Base-by-base conservation (phyloP, 768 basidiomycete species). In the Trametes cinnabarina region DNA sequence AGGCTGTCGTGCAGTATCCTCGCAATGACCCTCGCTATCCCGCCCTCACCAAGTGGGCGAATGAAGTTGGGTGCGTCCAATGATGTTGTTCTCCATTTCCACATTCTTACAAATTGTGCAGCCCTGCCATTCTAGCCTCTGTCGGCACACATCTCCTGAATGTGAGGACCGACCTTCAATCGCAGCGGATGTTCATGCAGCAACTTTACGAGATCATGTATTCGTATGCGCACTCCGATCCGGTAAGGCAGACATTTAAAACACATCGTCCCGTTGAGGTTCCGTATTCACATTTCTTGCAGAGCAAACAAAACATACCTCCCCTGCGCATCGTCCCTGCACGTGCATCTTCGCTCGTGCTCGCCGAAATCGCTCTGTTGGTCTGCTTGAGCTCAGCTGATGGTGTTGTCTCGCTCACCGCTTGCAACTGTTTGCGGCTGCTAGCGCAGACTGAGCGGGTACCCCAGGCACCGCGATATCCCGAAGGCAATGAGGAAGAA, bases 281-380 rank as follows among this genome's bases (percentile, higher is more conserved):
- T 8, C 37, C 9, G 10, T 14, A 39, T 5, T 39, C 11, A 39
- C 37, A 39, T 32, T 12, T 12, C 30, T 4, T 3, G 4, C 19
- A 72, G 61, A 72, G 76, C 19, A 41, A 37, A 14, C 32, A 49
- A 20, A 76, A 80, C 49, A 75, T 80, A 25, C 79, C 74, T 63
- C 72, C 74, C 0, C 69, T 88, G 42, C 87, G 85, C 60, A 66
- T 76, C 8, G 76, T 80, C 55, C 66, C 77, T 6, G 74, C 73
- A 8, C 86, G 87, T 34, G 71, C 83, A 3, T 78, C 87, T 1
- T 83, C 86, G 3, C 83, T 93, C 63, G 79, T 80, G 1, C 67
- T 92, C 11, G 78, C 81, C 2, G 91, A 93, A 69, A 85, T 92
- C 37, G 82, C 87, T 0, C 84, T 90, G 63, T 76, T 90, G 5